A percentile compares a stretch with the other conserved stretches of the same genome.
These are phyloP conservation scores for Colletotrichum costaricense DNA, from an alignment of 2,329 filamentous ascomycete genomes.

Conservation along the genomic window DNA sequence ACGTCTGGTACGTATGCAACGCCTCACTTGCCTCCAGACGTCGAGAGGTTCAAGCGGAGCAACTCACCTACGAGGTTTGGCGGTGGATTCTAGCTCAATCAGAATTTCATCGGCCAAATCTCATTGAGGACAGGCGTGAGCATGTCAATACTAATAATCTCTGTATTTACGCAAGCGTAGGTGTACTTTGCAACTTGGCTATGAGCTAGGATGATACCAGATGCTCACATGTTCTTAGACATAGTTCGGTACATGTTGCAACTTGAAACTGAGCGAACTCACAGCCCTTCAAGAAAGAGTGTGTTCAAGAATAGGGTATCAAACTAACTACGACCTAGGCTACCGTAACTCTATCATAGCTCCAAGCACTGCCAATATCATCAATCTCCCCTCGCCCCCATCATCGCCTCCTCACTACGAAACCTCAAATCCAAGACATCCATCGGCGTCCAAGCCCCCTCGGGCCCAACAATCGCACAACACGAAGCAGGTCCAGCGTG, in stretches of 20 bases:
- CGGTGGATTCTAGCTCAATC: accelerated
- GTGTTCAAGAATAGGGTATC: not conserved
- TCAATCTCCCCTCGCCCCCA: not conserved
- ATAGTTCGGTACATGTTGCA: accelerated
- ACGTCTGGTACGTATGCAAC: accelerated
- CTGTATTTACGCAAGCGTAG: too few species aligned
- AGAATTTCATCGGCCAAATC: too few species aligned
- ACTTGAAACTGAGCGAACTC: not conserved
- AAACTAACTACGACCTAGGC: not conserved
- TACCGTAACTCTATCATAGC: not conserved
- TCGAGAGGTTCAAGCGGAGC: too few species aligned
- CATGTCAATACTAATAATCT: too few species aligned
- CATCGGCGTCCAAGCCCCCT: not conserved
- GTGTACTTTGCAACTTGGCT: too few species aligned
- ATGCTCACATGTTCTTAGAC: too few species aligned
- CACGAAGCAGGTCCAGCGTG: not conserved
- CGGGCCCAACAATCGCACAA: not conserved
- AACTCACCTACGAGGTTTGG: not conserved
- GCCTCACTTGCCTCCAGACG: too few species aligned
- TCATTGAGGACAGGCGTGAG: too few species aligned
- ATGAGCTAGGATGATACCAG: too few species aligned
- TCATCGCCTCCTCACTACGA: not conserved
- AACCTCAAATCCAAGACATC: not conserved
- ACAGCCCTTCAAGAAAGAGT: not conserved
- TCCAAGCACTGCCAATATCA: not conserved